Base-by-base conservation (phyloP, 495 filamentous ascomycete genomes). In the Aspergillus indologenus region DNA sequence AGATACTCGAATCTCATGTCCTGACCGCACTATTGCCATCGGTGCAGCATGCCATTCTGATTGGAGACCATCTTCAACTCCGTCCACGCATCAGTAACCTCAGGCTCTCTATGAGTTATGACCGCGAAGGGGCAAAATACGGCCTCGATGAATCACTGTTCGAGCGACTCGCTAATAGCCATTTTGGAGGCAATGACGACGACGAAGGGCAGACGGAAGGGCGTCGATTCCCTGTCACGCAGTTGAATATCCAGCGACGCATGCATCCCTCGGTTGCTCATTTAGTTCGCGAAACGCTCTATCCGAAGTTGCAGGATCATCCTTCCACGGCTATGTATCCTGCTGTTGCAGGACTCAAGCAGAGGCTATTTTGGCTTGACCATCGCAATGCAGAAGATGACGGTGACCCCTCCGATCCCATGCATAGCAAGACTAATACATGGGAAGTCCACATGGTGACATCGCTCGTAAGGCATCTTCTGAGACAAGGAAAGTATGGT, bases 241-340 rank as follows among this genome's bases (percentile, higher is more conserved):
- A 75, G 11, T 74, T 90, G 2, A 73, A 85, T 34, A 79, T 80
- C 14, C 88, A 92, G 63, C 75, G 88, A 24, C 79, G 88, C 24
- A 92, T 92, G 88, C 85, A 87, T 66, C 87, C 89, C 17, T 79
- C 73, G 0, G 86, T 91, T 46, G 78, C 87, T 4, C 63, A 78
- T 7, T 72, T 88, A 1, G 66, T 87, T 26, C 76, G 86, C 5
- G 18, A 49, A 6, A 83, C 85, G 0, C 61, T 88, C 0, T 93
- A 94, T 65, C 85, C 88, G 0, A 58, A 74, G 5, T 71, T 94
- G 0, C 42, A 82, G 53, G 88, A 90, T 64, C 73, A 75, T 47
- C 66, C 71, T 2, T 65, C 50, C 0, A 83, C 85, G 2, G 19
- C 23, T 2, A 48, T 66, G 2, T 80, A 84, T 61, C 85, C 87